Evolutionary conservation across 768 basidiomycete species (phyloP).

Genomic region (Boletellus sp.): DNA sequence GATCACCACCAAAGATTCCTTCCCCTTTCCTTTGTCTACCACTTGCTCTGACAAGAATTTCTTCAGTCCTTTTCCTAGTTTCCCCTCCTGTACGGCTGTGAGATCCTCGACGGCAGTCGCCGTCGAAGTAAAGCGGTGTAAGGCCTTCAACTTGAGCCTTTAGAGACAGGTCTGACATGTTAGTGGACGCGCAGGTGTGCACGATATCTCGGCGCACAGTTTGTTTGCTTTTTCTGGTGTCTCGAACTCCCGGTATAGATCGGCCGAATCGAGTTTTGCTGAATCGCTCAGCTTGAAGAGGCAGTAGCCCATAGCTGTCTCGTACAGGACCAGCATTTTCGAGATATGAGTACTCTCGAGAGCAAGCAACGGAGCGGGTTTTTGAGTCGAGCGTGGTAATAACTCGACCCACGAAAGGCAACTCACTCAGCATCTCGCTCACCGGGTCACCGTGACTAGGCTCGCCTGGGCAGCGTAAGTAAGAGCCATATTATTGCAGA

Average conservation of each 20-base stretch:
- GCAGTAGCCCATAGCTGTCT: conserved; percentile 94
- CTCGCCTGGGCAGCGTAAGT: too few relatives aligned
- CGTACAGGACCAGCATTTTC: conserved; percentile 92
- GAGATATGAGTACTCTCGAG: conserved; percentile 6
- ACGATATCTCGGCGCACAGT: conserved; percentile 55
- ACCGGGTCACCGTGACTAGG: too few relatives aligned
- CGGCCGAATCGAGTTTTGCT: conserved; percentile 79
- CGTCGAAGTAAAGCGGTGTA: conserved; percentile 96
- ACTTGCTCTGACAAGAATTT: conserved; percentile 88
- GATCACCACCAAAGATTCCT: conserved; percentile 79
- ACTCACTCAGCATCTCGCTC: too few relatives aligned
- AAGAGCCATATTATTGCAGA: too few relatives aligned
- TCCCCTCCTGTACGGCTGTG: conserved; percentile 87
- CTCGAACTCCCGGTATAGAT: conserved; percentile 91
- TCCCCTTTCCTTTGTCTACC: conserved; percentile 85
- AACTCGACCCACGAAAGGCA: conserved; percentile 20
- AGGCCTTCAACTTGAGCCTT: conserved; percentile 89
- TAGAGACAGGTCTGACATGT: conserved; percentile 1
- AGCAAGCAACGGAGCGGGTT: too few relatives aligned
- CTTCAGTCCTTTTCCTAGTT: conserved; percentile 88
- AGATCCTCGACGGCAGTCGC: conserved; percentile 97
- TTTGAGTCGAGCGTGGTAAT: conserved; percentile 35
- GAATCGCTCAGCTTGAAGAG: conserved; percentile 94
- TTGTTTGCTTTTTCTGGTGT: conserved; percentile 89
- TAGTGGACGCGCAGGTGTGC: conserved; percentile 11